These are phyloP conservation scores for Clausena lansium DNA, from an alignment of 345 rosid species.

Conservation along the genomic window DNA sequence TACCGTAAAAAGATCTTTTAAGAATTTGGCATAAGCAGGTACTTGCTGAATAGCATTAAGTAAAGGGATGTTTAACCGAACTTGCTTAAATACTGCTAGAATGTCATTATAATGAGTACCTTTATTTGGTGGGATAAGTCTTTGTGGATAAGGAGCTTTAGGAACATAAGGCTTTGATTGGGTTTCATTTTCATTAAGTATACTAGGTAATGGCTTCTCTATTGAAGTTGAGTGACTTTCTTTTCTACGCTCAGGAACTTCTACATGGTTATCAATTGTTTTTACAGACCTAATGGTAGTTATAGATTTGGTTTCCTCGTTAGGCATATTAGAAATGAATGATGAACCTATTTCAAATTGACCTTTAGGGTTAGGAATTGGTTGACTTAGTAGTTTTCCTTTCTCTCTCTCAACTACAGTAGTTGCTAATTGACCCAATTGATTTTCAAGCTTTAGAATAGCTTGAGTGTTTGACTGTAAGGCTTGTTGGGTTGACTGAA, in stretches of 20 bases:
- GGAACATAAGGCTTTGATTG: neutral
- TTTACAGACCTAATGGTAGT: neutral
- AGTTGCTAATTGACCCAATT: no score
- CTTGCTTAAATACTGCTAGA: neutral
- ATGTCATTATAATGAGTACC: neutral
- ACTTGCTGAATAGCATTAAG: neutral
- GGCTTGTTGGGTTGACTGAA: no score
- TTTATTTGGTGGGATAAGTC: neutral
- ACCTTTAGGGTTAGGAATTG: neutral
- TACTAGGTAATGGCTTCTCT: no score
- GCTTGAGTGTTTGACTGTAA: no score
- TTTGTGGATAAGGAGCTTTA: neutral
- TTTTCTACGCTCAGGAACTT: neutral
- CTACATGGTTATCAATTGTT: neutral
- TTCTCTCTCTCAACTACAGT: neutral
- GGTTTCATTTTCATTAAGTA: neutral
- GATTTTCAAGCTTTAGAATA: no score
- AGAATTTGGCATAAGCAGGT: neutral
- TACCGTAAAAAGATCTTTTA: no score
- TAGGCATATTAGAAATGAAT: neutral
- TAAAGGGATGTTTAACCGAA: neutral
- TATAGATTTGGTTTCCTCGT: neutral
- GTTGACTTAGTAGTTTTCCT: neutral
- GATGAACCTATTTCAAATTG: neutral
- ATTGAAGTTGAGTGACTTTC: no score